Base-by-base conservation (phyloP, 2,329 filamentous ascomycete species). In the Scopulariopsis brevicaulis region DNA sequence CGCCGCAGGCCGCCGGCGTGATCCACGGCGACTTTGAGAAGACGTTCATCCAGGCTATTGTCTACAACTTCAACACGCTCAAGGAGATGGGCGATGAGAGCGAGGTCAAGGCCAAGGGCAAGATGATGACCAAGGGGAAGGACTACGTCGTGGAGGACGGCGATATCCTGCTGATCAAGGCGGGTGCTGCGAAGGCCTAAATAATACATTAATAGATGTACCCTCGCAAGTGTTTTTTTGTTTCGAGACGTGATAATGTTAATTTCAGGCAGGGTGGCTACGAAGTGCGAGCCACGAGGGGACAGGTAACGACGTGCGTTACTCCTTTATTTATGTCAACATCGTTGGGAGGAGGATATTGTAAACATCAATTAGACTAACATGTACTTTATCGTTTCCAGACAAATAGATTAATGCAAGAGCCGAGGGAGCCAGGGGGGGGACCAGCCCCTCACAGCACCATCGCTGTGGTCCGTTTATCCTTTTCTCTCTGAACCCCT, bases 1-100 rank as follows among this genome's bases (percentile, higher is more conserved):
- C 94, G n/a, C 94, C 94, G 20, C 89, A 95, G 69, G 94, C 94
- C 53, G 94, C 94, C 43, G 94, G 94, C 80, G 94, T 99, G 62
- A 99, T 99, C 65, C 94, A 99, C 76, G 90, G 87, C 64, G 94
- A 99, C 71, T 97, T 99, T 64, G 94, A 99, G 75, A 99, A 99
- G 85, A 99, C 95, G 0, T 99, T 99, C 71, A 99, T 99, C 67
- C 95, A 99, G 76, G 88, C 81, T 62, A 82, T 99, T 63, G 91
- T 96, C 34, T 97, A 96, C 77, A 97, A 96, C 77, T 99, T 84
- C 75, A 78, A 71, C 28, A 75, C 81, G 2, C 77, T 99, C 57
- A 90, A 87, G 76, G 94, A 97, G 74, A 77, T 89, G 54, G 93
- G 93, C 56, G 90, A 96, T 63, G 94, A 99, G 77, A 78, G 84